These are phyloP conservation scores for Oidiodendron maius DNA, from an alignment of 495 filamentous ascomycete genomes.

Conservation along the genomic window DNA sequence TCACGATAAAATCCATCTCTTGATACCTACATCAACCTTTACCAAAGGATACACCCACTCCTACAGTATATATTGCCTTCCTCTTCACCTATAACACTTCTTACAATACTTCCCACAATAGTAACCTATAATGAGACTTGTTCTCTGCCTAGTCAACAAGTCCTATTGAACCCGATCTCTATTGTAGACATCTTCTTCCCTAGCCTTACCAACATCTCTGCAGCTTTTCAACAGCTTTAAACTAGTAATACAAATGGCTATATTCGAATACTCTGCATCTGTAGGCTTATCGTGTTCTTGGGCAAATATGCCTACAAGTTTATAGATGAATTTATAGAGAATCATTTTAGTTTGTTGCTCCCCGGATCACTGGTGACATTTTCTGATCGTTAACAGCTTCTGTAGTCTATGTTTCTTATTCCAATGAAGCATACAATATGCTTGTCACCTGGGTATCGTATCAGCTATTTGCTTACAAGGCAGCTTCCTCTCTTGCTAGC, in stretches of 20 bases:
- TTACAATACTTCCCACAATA: not conserved
- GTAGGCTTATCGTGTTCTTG: slow-evolving; percentile 33
- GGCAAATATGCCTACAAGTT: slow-evolving; percentile 44
- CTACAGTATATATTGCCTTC: not conserved
- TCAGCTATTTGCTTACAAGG: slow-evolving; percentile 47
- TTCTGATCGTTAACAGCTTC: slow-evolving; percentile 51
- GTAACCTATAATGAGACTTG: not conserved
- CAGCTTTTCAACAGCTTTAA: slow-evolving; percentile 54
- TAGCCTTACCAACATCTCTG: slow-evolving; percentile 20
- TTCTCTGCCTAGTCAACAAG: not conserved
- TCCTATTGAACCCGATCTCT: not conserved
- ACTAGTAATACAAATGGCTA: slow-evolving; percentile 50
- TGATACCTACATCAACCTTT: not conserved
- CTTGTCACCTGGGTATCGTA: slow-evolving; percentile 60
- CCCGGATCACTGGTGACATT: slow-evolving; percentile 28
- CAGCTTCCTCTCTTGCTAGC: slow-evolving; percentile 52
- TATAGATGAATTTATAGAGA: slow-evolving; percentile 30
- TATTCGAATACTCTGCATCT: slow-evolving; percentile 52
- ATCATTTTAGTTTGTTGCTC: slow-evolving; percentile 27
- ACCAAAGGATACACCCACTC: not conserved
- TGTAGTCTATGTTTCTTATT: slow-evolving; percentile 44
- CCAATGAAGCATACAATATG: slow-evolving; percentile 58
- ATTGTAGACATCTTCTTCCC: slow-evolving; percentile 7
- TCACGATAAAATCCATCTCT: not conserved
- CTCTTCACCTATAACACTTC: not conserved